Conservation (phyloP, 768 basidiomycete species). For the Rubroboletus satanas region DNA sequence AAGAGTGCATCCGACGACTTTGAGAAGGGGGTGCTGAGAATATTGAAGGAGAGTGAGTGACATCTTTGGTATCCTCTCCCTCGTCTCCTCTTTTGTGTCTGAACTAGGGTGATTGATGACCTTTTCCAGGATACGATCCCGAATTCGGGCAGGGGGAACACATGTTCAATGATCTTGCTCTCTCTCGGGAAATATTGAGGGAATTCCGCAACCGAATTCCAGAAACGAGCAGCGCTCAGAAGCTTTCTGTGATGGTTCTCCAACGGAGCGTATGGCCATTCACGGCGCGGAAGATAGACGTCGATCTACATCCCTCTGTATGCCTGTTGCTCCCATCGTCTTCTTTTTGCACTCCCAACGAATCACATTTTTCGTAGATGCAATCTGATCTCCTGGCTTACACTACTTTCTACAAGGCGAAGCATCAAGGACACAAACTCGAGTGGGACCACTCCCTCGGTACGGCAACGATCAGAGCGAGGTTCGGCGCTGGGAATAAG, state of each 20-base stretch:
- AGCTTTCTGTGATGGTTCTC: conserved; percentile 75
- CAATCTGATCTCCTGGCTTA: conserved; percentile 63
- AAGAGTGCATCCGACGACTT: conserved; percentile 85
- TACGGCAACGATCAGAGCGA: conserved; percentile 69
- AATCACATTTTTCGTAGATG: conserved; percentile 49
- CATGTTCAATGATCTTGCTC: conserved; percentile 88
- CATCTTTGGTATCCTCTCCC: background rate
- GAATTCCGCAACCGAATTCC: conserved; percentile 55
- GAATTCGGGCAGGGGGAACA: conserved; percentile 92
- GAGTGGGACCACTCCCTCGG: conserved; percentile 88
- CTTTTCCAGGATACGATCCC: conserved; percentile 77
- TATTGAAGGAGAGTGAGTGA: conserved; percentile 73
- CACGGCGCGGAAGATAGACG: conserved; percentile 43
- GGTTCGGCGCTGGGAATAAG: conserved; percentile 67
- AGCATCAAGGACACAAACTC: conserved; percentile 72
- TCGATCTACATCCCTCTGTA: conserved; percentile 55
- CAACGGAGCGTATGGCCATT: conserved; percentile 90
- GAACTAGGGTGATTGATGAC: conserved; percentile 14
- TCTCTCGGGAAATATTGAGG: conserved; percentile 69
- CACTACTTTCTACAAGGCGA: conserved; percentile 66
- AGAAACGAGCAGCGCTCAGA: conserved; percentile 38
- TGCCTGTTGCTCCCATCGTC: conserved; percentile 14
- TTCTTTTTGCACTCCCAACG: conserved; percentile 6
- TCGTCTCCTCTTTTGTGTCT: background rate
- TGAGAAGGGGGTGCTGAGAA: conserved; percentile 79